Conservation (phyloP, 768 basidiomycete genomes). For the Trametes meyenii region DNA sequence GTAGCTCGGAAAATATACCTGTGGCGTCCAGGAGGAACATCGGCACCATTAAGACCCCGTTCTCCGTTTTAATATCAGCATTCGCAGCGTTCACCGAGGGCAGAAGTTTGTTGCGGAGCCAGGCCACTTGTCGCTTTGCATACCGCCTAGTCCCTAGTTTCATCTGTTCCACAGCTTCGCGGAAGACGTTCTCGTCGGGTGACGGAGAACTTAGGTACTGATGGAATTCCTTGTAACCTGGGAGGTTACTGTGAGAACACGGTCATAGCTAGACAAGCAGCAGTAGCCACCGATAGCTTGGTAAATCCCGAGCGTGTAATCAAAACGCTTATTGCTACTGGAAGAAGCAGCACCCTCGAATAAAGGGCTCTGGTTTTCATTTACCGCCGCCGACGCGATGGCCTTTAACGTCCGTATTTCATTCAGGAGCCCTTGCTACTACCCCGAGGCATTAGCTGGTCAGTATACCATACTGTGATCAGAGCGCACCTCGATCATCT, state of each 20-base stretch:
- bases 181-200: conserved; percentile 44
- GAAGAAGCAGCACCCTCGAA: not conserved
- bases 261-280: not conserved
- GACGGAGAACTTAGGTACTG: conserved; percentile 55
- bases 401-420: conserved; percentile 67
- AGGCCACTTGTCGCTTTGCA: conserved; percentile 87
- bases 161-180: conserved; percentile 71
- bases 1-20: conserved; percentile 40
- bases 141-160: conserved; percentile 89
- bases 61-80: conserved; percentile 19
- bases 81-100: conserved; percentile 65
- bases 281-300: conserved; percentile 80
- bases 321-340: conserved; percentile 25
- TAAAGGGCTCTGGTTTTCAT: not conserved
- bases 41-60: conserved; percentile 38
- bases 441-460: conserved; percentile 2
- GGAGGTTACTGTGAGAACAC: conserved; percentile 13
- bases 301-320: conserved; percentile 86
- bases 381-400: conserved; percentile 22
- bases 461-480: not conserved
- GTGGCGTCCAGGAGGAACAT: conserved; percentile 72
- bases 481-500: conserved; percentile 78
- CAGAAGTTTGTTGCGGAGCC: conserved; percentile 89
- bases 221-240: conserved; percentile 93
- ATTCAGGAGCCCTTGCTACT: conserved; percentile 74